phyloP scores from a whole-genome alignment of 768 basidiomycete species.

The Suillus lakei region DNA sequence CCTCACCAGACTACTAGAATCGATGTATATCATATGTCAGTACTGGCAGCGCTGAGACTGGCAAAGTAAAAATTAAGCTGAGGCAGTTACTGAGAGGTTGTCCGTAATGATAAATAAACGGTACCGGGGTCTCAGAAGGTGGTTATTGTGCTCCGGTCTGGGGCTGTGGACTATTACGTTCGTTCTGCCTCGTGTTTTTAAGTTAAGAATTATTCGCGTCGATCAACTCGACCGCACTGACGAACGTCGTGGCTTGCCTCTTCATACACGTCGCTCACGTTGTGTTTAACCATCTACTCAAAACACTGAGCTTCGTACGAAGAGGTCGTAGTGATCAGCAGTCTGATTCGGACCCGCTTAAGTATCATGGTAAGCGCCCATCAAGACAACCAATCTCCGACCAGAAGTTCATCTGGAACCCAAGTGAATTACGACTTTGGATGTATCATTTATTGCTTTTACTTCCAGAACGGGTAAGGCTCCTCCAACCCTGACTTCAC shows the following conservation, averaged over 20 bases:
- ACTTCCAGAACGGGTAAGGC: background rate
- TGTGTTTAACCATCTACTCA: background rate
- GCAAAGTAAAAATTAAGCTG: background rate
- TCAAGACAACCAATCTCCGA: background rate
- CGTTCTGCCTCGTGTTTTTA: background rate
- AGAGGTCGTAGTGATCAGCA: background rate
- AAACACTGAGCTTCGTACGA: background rate
- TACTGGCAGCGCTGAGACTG: background rate
- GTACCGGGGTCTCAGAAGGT: background rate
- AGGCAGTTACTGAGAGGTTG: background rate
- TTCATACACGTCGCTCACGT: background rate
- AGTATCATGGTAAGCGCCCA: background rate
- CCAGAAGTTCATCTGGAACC: background rate
- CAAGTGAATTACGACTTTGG: background rate
- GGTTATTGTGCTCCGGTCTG: background rate
- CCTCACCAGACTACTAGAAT: background rate
- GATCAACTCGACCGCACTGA: too few relatives aligned
- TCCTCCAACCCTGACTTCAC: conserved; percentile 1
- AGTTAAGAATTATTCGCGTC: background rate
- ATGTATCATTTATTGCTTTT: background rate
- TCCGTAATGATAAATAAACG: background rate
- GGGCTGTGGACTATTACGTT: background rate
- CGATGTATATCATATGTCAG: background rate
- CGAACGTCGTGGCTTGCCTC: background rate
- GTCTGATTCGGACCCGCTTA: background rate